Percentiles rank a stretch among this genome's conserved stretches.
Evolutionary conservation across 2,329 filamentous ascomycete genomes (phyloP).

Genomic region (Sarocladium brachiariae): DNA sequence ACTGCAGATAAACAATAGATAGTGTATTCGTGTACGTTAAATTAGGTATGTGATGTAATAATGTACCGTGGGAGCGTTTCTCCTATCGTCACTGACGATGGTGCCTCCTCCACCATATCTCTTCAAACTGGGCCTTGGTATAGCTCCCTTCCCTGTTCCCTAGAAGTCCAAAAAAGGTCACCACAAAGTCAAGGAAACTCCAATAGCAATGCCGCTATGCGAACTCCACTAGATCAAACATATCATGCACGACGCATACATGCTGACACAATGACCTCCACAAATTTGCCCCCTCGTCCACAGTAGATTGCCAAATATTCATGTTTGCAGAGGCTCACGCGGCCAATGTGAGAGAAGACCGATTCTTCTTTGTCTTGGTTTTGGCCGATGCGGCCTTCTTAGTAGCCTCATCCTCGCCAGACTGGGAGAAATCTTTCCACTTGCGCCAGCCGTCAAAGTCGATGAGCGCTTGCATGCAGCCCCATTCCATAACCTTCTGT

Average conservation of each 20-base stretch:
- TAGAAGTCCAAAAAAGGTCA: neutral
- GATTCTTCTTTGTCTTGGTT: slow-evolving; percentile 38
- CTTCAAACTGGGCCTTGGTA: neutral
- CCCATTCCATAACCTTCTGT: slow-evolving; percentile 98
- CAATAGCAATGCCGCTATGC: slow-evolving; percentile 7
- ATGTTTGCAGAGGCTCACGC: neutral
- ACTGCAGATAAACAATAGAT: neutral
- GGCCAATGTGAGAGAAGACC: slow-evolving; percentile 29
- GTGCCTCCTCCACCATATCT: neutral
- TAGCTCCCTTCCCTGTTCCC: neutral
- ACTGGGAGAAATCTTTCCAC: slow-evolving; percentile 77
- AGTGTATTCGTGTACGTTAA: neutral
- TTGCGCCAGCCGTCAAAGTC: slow-evolving; percentile 97
- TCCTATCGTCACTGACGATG: neutral
- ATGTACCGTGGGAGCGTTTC: neutral
- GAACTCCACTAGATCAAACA: neutral
- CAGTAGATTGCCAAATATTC: neutral
- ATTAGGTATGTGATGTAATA: slow-evolving; percentile 1
- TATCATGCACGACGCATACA: neutral
- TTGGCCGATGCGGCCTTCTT: slow-evolving; percentile 32
- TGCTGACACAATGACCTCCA: no score
- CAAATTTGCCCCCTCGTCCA: neutral
- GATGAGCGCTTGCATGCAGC: slow-evolving; percentile 98
- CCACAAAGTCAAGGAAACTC: slow-evolving; percentile 6
- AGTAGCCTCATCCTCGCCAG: slow-evolving; percentile 34